Conservation (phyloP, 106 monocot species). For the Apostasia shenzhenica region DNA sequence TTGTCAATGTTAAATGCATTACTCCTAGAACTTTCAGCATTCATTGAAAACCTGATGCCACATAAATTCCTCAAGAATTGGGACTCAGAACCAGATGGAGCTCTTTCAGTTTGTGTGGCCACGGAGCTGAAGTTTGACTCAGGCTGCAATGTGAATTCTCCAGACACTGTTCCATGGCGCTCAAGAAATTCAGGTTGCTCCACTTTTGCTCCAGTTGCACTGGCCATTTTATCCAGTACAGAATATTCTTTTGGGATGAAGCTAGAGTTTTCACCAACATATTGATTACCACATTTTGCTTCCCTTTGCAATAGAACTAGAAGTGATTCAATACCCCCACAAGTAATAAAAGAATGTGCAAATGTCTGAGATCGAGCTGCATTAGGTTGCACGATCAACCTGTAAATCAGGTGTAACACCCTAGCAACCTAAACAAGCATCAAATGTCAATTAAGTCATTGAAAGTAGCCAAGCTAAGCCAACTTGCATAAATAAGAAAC, state of each 20-base stretch:
- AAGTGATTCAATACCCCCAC: conserved; percentile 82
- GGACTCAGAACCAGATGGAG: conserved; percentile 36
- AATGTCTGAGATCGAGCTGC: conserved; percentile 59
- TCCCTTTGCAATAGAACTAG: conserved; percentile 87
- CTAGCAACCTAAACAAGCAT: conserved; percentile 64
- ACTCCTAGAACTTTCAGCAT: conserved; percentile 73
- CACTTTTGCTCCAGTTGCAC: conserved; percentile 7
- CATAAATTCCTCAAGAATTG: conserved; percentile 58
- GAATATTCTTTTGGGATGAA: conserved; percentile 4
- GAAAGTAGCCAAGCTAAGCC: no score
- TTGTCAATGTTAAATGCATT: conserved; percentile 83
- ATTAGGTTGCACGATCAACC: conserved; percentile 89
- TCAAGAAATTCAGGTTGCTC: conserved; percentile 22
- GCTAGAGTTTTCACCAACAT: conserved; percentile 29
- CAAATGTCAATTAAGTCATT: not conserved
- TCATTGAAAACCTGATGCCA: conserved; percentile 77
- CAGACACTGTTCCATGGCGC: conserved; percentile 10
- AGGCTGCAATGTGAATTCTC: conserved; percentile 14
- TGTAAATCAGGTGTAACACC: conserved; percentile 89
- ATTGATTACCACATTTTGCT: conserved; percentile 64
- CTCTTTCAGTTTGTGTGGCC: conserved; percentile 34
- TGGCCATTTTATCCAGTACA: conserved; percentile 13
- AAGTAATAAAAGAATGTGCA: conserved; percentile 81
- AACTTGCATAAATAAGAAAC: no score
- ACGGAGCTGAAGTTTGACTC: conserved; percentile 19